Percentiles rank a stretch among this genome's conserved stretches.
Conservation (phyloP, 495 filamentous ascomycete species). For the Penicillium alfredii region DNA sequence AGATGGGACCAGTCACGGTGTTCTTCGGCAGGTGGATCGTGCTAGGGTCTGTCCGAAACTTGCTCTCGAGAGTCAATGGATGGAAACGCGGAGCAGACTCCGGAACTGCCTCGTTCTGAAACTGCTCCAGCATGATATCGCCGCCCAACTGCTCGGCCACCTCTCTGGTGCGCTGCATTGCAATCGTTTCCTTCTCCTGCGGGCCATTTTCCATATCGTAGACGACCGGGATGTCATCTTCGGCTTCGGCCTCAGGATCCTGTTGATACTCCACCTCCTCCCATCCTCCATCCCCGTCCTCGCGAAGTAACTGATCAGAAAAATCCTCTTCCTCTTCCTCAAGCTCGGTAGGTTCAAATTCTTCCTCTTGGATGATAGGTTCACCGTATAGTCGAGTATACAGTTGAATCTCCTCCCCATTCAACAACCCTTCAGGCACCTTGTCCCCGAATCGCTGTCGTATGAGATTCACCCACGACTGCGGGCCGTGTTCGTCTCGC, state of each 20-base stretch:
- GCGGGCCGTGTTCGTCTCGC: conserved; percentile 41
- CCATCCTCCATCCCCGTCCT: conserved; percentile 52
- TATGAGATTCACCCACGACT: conserved; percentile 61
- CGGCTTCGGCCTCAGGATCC: conserved; percentile 3
- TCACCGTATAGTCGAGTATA: conserved; percentile 79
- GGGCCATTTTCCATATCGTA: conserved; percentile 38
- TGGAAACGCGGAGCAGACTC: conserved; percentile 48
- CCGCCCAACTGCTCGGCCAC: conserved; percentile 42
- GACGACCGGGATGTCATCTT: conserved; percentile 27
- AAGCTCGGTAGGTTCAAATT: conserved; percentile 23
- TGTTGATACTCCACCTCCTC: conserved; percentile 54
- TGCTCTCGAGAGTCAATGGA: conserved; percentile 55
- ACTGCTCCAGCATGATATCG: conserved; percentile 43
- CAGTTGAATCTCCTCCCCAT: conserved; percentile 60
- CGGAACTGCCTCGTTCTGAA: conserved; percentile 46
- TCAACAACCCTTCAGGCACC: conserved; percentile 67
- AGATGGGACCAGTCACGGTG: conserved; percentile 61
- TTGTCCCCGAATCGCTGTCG: conserved; percentile 70
- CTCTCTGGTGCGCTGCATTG: conserved; percentile 38
- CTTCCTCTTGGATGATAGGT: conserved; percentile 46
- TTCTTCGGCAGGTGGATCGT: conserved; percentile 65
- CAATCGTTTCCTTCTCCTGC: conserved; percentile 24
- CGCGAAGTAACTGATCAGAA: conserved; percentile 43
- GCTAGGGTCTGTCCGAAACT: conserved; percentile 59
- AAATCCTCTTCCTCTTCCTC: conserved; percentile 32